Base-by-base conservation (phyloP, 345 rosid species). In the Sisymbrium altissimum region DNA sequence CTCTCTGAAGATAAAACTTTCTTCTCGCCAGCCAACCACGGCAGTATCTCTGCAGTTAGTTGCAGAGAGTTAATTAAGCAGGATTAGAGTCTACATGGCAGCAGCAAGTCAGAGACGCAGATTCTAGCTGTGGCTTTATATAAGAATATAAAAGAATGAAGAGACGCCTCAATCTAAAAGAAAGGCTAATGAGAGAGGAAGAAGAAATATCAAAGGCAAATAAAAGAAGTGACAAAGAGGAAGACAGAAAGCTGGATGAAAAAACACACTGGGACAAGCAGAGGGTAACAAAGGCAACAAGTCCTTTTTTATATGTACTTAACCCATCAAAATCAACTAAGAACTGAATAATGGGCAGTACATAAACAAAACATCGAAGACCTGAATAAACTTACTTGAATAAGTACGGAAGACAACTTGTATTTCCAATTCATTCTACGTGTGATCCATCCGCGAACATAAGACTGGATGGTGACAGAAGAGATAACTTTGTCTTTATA, bases 11-110 rank as follows among this genome's bases (percentile, higher is more conserved):
- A 38, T 82, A 55, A 72, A 79, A 81, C 15, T 74, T 76, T 77
- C 75, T 89, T 68, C 91, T 88, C 54, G 40, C 81, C 77, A 89
- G 56, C 91, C 89, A 83, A 71, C 88, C 86, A 58, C 87, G 90
- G 68, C 74, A 84, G 54, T 66, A 61, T 77, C 85, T 84, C 93
- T 93, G 80, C 50, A 81, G 36, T 62, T 50, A 52, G 43, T 57
- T 56, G 73, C 39, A 71, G 38, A 45, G 63, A 72, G 71, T 27
- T 35, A 54, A 38, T 23, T 43, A 33, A 43, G 57, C 23, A 50
- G 17, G 32, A 14, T 43, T 30, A 56, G 33, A 35, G 36, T 17
- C 58, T 29, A 61, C 21, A 65, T 14, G 32, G 63, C 65, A 63
- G 19, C 18, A 64, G 39, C 57, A 55, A 33, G 61, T 48, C 41